Evolutionary conservation across 129 eudicot genomes (phyloP), one percentile per base, ranked within the genome.

Genomic region (Chrysanthemum seticuspe): DNA sequence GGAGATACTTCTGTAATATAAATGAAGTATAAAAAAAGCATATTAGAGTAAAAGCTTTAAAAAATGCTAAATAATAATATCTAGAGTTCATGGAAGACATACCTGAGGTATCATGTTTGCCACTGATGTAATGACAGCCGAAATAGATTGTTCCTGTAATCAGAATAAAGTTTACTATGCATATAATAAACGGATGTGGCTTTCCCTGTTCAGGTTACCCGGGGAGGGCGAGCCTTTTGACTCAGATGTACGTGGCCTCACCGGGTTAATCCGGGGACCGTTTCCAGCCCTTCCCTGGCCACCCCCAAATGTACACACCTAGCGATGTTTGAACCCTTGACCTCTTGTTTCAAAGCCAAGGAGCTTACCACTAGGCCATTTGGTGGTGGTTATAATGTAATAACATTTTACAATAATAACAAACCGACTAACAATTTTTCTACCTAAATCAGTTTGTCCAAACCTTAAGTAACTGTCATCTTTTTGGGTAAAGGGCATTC

Each of bases 21-120:
- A 19, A 71, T 40, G 4, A 14, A 59, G 74, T 51, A 50, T 74
- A 77, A 16, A 71, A 71, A 69, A 59, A 72, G 48, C 7, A 73
- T 25, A 56, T 45, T 51, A 2, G 31, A 3, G 25, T 10, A 52
- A 36, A 36, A 27, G 50, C 15, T 70, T 19, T 10, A 8, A 40
- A 13, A 40, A 71, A 27, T 57, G 62, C 54, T 62, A n/a, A 27
- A 13, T 62, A 47, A 62, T 3, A 2, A 25, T 25, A 44, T 18
- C 18, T 71, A 44, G 59, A 49, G n/a, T 19, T 52, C 55, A 75
- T 56, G 64, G 54, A 60, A 79, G 76, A 65, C 80, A 73, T 77
- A 85, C 98, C 96, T 94, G 98, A 59, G 98, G 98, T 68, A 94
- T 81, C 96, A 94, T 77, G 85, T 94, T 94, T 66, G 94, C 89